Evolutionary conservation across 2,329 filamentous ascomycete species (phyloP).

Genomic region (Sporothrix variecibatus): DNA sequence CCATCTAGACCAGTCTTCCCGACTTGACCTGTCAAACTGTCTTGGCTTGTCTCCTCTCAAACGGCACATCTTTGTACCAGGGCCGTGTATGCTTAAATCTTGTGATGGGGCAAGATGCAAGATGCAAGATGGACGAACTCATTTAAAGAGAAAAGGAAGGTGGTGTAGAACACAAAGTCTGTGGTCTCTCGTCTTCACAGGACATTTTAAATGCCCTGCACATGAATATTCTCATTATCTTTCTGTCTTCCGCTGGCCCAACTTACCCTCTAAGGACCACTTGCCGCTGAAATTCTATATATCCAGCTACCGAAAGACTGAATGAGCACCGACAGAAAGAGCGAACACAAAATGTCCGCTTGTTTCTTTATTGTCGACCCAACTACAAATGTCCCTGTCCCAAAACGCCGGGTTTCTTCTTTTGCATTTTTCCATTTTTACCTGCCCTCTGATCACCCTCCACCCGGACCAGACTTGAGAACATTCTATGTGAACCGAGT

Average conservation of each 20-base stretch:
- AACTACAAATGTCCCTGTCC: not conserved
- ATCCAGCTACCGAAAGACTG: too few relatives aligned
- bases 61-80: not conserved
- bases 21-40: not conserved
- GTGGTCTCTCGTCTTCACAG: not conserved
- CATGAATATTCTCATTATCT: not conserved
- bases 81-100: not conserved
- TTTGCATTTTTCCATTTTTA: constrained; percentile 18
- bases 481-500: constrained; percentile 10
- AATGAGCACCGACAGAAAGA: not conserved
- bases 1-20: not conserved
- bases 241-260: not conserved
- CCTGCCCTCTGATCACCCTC: constrained; percentile 11
- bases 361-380: not conserved
- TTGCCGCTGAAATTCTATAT: too few relatives aligned
- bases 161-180: not conserved
- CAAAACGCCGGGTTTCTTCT: constrained; percentile 14
- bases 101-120: not conserved
- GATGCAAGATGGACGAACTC: not conserved
- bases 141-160: not conserved
- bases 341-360: not conserved
- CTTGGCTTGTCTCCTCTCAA: not conserved
- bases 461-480: constrained; percentile 2
- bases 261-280: not conserved
- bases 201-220: not conserved